These are phyloP conservation scores for Excoecaria agallocha DNA, from an alignment of 345 rosid genomes.

Conservation along the genomic window DNA sequence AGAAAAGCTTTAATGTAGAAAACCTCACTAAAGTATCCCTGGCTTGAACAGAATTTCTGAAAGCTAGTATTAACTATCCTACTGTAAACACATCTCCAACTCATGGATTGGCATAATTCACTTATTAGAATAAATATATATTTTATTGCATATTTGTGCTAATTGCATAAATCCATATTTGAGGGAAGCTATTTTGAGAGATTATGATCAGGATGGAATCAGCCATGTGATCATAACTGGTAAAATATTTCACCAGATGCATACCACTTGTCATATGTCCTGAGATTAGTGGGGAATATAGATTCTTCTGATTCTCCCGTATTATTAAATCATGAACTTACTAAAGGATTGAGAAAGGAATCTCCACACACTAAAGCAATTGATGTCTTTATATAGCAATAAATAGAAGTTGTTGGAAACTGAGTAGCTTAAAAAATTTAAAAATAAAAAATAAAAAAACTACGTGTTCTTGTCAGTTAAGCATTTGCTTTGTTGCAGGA, in stretches of 20 bases:
- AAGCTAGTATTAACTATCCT: neutral
- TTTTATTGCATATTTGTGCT: neutral
- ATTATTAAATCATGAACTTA: neutral
- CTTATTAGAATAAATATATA: neutral
- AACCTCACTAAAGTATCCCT: neutral
- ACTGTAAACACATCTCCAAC: neutral
- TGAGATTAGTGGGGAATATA: constrained; percentile 4
- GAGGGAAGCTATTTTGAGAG: constrained; percentile 1
- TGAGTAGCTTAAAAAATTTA: neutral
- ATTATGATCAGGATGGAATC: neutral
- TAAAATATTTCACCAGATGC: neutral
- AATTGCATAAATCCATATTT: neutral
- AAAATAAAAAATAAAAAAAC: no score
- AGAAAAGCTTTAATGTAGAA: neutral
- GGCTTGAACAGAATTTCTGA: neutral
- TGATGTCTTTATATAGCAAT: constrained; percentile 1
- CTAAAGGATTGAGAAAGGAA: constrained; percentile 23
- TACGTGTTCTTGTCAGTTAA: neutral
- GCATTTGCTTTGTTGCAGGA: constrained; percentile 2
- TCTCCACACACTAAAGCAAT: constrained; percentile 13
- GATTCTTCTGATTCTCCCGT: constrained; percentile 15
- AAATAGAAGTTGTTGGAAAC: neutral
- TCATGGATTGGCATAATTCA: neutral
- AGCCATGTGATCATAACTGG: neutral
- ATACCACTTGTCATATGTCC: neutral